These are phyloP conservation scores for Fusarium scirpi DNA, from an alignment of 2,329 filamentous ascomycete genomes.

Conservation along the genomic window DNA sequence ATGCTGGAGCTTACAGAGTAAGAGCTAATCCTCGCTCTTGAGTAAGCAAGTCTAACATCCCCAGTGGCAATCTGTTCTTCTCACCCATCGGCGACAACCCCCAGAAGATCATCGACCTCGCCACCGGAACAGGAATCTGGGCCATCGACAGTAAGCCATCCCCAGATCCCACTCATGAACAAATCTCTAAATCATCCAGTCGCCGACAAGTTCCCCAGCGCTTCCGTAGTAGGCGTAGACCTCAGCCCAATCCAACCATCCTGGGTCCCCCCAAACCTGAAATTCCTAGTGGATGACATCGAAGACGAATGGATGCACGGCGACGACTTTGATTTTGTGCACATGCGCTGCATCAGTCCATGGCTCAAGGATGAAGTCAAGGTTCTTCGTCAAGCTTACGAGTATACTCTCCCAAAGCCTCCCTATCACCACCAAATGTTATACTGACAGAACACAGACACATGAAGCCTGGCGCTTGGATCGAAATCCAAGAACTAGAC, in stretches of 20 bases:
- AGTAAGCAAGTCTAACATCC: rapidly evolving
- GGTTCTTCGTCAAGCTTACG: conserved; percentile 32
- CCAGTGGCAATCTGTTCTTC: conserved; percentile 41
- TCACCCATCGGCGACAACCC: conserved; percentile 29
- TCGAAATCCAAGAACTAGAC: conserved; percentile 53
- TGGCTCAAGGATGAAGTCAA: conserved; percentile 37
- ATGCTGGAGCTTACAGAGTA: conserved; percentile 46
- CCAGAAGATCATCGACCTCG: conserved; percentile 41
- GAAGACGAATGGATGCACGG: conserved; percentile 62
- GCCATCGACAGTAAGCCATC: conserved; percentile 34
- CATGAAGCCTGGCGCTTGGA: conserved; percentile 39
- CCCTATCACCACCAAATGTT: background rate
- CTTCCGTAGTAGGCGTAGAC: conserved; percentile 42
- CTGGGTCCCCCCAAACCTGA: conserved; percentile 57
- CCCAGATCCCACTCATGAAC: rapidly evolving
- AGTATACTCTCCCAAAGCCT: too few relatives aligned
- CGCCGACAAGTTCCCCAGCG: conserved; percentile 44
- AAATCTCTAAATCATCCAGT: conserved; percentile 13
- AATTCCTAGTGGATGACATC: conserved; percentile 54
- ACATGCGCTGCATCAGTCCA: conserved; percentile 43
- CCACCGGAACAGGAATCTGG: conserved; percentile 43
- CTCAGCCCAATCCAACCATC: conserved; percentile 44
- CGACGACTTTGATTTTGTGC: conserved; percentile 37
- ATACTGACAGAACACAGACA: conserved; percentile 11
- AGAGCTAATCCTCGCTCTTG: rapidly evolving